These are phyloP conservation scores for Lentinula raphanica DNA, from an alignment of 768 basidiomycete species.

Conservation along the genomic window DNA sequence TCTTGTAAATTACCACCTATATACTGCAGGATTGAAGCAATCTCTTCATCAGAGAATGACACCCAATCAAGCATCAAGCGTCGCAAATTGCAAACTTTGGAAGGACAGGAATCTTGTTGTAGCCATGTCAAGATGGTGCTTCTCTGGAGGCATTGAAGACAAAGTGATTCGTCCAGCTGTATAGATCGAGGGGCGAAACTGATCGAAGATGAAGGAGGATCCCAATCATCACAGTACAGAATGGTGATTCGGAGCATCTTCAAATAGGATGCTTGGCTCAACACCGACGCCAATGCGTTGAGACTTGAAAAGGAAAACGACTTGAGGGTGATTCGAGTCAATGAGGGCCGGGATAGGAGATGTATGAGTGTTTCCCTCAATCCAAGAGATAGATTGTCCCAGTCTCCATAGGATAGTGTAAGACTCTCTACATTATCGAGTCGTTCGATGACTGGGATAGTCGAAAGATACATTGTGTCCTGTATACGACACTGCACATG, in stretches of 20 bases:
- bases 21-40: not conserved
- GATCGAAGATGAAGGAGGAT: no score
- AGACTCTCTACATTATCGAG: not conserved
- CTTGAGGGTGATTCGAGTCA: not conserved
- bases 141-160: not conserved
- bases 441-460: not conserved
- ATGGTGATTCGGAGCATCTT: not conserved
- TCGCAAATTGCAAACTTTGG: not conserved
- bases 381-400: not conserved
- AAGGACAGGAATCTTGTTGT: not conserved
- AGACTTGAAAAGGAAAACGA: not conserved
- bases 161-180: not conserved
- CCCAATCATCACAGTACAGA: not conserved
- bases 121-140: not conserved
- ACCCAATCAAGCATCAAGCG: not conserved
- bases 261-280: not conserved
- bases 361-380: not conserved
- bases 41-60: not conserved
- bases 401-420: not conserved
- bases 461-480: not conserved
- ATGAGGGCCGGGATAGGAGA: not conserved
- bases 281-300: not conserved
- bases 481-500: not conserved
- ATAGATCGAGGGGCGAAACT: constrained; percentile 4
- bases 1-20: not conserved